Evolutionary conservation across 148 eudicot species (phyloP).

Genomic region (Camellia japonica): DNA sequence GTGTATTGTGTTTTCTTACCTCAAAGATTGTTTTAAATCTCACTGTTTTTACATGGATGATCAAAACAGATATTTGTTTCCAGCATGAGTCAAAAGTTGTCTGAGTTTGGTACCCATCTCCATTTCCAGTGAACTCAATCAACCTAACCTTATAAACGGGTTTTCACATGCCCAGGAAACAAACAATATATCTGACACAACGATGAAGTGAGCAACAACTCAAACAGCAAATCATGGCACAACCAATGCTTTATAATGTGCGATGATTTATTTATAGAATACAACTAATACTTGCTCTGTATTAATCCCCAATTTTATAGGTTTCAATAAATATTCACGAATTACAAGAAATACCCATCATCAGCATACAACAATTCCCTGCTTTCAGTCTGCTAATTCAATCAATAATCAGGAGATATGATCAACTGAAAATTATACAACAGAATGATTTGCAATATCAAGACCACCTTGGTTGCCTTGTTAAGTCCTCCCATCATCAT

Average conservation of each 20-base stretch:
- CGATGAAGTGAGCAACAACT: neutral
- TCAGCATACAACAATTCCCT: neutral
- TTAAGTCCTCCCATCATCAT: conserved; percentile 23
- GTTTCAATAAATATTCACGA: neutral
- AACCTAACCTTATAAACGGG: too few species aligned
- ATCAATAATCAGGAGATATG: neutral
- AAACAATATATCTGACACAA: too few species aligned
- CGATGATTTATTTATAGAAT: neutral
- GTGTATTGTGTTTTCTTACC: neutral
- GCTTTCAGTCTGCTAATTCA: neutral
- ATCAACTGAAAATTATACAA: neutral
- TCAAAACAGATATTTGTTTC: too few species aligned
- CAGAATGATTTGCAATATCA: neutral
- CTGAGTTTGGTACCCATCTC: neutral
- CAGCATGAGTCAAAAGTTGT: neutral
- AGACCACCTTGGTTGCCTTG: neutral
- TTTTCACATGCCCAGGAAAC: too few species aligned
- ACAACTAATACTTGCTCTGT: neutral
- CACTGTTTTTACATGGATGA: too few species aligned
- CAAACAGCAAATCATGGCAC: neutral
- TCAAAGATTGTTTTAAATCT: too few species aligned
- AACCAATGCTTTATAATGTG: neutral
- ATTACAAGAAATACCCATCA: neutral
- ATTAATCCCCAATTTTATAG: neutral
- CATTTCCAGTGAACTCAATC: neutral